Evolutionary conservation across 306 rosid genomes (phyloP), one percentile per base, ranked within the genome.

Genomic region (Malus sieversii): DNA sequence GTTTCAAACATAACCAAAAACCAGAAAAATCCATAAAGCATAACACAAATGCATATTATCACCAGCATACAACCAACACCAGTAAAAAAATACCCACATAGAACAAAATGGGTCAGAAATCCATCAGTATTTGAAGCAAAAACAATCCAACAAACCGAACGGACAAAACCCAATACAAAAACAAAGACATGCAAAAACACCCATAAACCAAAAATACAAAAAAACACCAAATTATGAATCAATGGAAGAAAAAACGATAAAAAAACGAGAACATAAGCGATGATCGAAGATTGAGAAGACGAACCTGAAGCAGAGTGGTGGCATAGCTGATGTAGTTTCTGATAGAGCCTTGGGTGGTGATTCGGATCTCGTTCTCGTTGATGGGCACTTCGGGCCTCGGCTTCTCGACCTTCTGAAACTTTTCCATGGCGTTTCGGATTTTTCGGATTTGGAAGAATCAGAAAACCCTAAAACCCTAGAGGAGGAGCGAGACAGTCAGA

Each of bases 271-370:
- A 29, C 12, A 8, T 33, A 29, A 22, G 11, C 35, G 75, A 70
- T 6, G 62, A n/a, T 8, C 13, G 23, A 12, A 42, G 38, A n/a
- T 33, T 70, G 20, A 13, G 71, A 14, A 70, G 13, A 19, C 6
- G 44, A 2, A 91, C 97, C 97, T 91, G 96, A 18, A 94, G 97
- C 70, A 91, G 95, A n/a, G 97, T 85, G 73, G 90, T 79, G 60
- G 98, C 98, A 76, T 94, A 94, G 75, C 92, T 91, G 94, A 94
- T 94, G 85, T 94, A 91, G 96, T 94, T 94, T 32, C 98, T 84
- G 79, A 94, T 94, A 46, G 92, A 97, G 75, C 98, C 98, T 75
- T 94, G 98, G 22, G 96, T 86, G 6, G 98, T 94, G 93, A 94
- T 91, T 25, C 98, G 87, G 90, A 92, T 89, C 88, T 92, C 97